Evolutionary conservation across 306 rosid species (phyloP), one percentile per base, ranked within the genome.

Genomic region (Prunus davidiana): DNA sequence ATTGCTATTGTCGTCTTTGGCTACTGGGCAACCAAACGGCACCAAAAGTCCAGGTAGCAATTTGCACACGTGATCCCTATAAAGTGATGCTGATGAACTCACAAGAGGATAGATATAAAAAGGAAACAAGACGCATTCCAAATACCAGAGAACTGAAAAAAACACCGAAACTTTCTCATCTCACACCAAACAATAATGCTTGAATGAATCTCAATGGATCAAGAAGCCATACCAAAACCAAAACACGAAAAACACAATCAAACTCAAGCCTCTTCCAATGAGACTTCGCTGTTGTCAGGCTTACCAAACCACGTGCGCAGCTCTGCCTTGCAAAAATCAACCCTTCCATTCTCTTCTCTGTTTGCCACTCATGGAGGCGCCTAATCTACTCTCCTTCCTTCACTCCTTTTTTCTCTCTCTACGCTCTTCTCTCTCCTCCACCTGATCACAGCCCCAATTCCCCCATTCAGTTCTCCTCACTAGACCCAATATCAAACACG

Each of bases 341-440:
- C 51, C 76, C 76, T 13, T 13, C 66, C 8, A n/a, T 4, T 15
- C 4, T 72, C 3, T 56, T 5, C 52, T 12, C 65, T 2, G 76
- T 72, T 30, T 72, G 65, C 65, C 54, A 32, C 51, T 55, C 76
- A 12, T 72, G 76, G 76, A 32, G 76, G 52, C 65, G 51, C 66
- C 52, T 72, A 14, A 34, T 56, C 14, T 72, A 72, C 65, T 55
- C 76, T 18, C 38, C 20, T 43, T 34, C 15, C 14, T 72, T 72
- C 76, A 54, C 76, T 55, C 52, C 65, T 0, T 72, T 55, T 15
- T 61, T 72, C 8, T 72, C 65, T 2, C 65, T 70, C 0, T 70
- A 70, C 3, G 74, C 46, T 8, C 74, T 70, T 2, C 38, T 70
- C 34, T 56, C 76, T 11, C 43, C 62, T 2, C 13, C 60, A 8